phyloP scores from a whole-genome alignment of 2,329 filamentous ascomycete species.

The Curvularia lunata region DNA sequence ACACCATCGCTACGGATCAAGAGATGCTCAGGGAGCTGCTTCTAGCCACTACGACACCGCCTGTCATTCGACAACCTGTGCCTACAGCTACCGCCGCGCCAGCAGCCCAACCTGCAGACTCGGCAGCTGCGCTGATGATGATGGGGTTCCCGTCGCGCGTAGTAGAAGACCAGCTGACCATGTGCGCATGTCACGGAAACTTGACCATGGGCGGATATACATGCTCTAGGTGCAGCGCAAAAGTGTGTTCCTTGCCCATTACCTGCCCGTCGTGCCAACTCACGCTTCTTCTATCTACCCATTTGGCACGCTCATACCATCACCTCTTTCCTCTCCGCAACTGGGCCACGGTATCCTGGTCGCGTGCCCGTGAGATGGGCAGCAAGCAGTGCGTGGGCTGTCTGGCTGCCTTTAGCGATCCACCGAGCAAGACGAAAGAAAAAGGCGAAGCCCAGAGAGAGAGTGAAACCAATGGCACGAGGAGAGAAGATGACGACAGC shows the following conservation, averaged over 20 bases:
- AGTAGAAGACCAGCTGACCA: slow-evolving; percentile 72
- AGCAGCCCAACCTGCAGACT: slow-evolving; percentile 42
- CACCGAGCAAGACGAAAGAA: slow-evolving; percentile 23
- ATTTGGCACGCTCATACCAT: slow-evolving; percentile 49
- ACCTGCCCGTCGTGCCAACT: slow-evolving; percentile 92
- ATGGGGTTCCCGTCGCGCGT: slow-evolving; percentile 96
- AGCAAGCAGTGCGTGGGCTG: slow-evolving; percentile 77
- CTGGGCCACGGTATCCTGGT: slow-evolving; percentile 90
- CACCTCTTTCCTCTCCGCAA: slow-evolving; percentile 67
- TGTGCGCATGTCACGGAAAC: slow-evolving; percentile 90
- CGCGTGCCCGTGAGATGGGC: slow-evolving; percentile 61
- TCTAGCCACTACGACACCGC: slow-evolving; percentile 86
- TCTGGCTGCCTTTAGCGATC: slow-evolving; percentile 70
- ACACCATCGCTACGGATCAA: slow-evolving; percentile 85
- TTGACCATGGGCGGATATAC: slow-evolving; percentile 84
- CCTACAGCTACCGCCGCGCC: slow-evolving; percentile 31
- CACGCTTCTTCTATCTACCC: slow-evolving; percentile 88
- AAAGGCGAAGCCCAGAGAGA: slow-evolving; percentile 20
- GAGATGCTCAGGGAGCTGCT: slow-evolving; percentile 88
- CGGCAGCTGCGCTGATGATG: slow-evolving; percentile 73
- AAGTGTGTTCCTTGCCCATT: slow-evolving; percentile 87
- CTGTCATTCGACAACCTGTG: slow-evolving; percentile 71
- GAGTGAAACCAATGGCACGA: slow-evolving; percentile 19
- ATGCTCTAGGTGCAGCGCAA: slow-evolving; percentile 85
- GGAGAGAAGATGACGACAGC: slow-evolving; percentile 37